phyloP scores from a whole-genome alignment of 1,284 basidiomycete genomes.

The Cystobasidium pallidum region DNA sequence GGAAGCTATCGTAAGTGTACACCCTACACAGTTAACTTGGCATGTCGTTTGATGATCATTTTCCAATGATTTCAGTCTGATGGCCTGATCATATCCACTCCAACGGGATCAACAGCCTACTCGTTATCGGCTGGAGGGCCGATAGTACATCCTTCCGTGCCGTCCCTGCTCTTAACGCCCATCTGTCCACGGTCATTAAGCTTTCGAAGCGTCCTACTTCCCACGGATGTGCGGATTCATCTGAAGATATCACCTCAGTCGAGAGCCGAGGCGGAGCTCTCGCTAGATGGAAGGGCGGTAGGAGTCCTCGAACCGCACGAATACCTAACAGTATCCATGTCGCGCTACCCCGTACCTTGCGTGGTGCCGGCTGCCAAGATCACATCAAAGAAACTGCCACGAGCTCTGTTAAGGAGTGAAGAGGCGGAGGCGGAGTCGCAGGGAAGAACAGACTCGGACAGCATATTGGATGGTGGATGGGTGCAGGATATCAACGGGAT shows the following conservation, averaged over 20 bases:
- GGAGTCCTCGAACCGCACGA: constrained; percentile 79
- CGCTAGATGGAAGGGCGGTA: constrained; percentile 86
- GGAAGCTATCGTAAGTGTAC: constrained; percentile 79
- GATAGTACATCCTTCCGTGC: constrained; percentile 90
- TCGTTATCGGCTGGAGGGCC: constrained; percentile 94
- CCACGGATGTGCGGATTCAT: constrained; percentile 76
- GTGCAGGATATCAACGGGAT: constrained; percentile 84
- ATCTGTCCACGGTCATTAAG: constrained; percentile 92
- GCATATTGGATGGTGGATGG: constrained; percentile 87
- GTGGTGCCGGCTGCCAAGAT: constrained; percentile 60
- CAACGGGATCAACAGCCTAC: constrained; percentile 95
- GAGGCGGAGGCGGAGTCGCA: constrained; percentile 15
- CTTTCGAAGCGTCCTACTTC: constrained; percentile 89
- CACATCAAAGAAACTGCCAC: constrained; percentile 22
- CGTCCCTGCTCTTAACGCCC: constrained; percentile 86
- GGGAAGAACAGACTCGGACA: constrained; percentile 56
- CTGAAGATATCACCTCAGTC: constrained; percentile 80
- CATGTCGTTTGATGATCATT: not conserved
- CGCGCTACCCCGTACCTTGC: constrained; percentile 88
- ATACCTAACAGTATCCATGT: constrained; percentile 80
- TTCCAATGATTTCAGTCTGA: constrained; percentile 68
- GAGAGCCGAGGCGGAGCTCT: constrained; percentile 82
- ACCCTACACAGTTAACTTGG: not conserved
- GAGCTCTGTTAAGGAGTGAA: constrained; percentile 24
- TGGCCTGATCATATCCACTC: constrained; percentile 91